Base-by-base conservation (phyloP, 2,329 filamentous ascomycete genomes). In the Eutypella sp. region DNA sequence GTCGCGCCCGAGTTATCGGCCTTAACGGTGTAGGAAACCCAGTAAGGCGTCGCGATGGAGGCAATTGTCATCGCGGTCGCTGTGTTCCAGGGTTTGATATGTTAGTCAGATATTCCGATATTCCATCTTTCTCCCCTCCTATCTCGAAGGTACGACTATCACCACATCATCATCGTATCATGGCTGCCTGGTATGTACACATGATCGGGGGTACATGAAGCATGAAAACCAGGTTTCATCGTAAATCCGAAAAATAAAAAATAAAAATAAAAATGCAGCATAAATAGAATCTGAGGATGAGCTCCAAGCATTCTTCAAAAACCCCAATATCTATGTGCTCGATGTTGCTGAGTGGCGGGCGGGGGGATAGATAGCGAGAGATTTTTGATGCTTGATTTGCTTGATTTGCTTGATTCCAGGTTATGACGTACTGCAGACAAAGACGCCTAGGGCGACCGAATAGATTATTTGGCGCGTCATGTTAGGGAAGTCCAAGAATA, bases 1-100 rank as follows among this genome's bases (percentile, higher is more conserved):
- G 63, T 70, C 47, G 69, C 67, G 59, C 73, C 72, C 29, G 67
- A 60, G 40, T 59, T 60, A 42, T 72, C 66, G 16, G 72, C 71
- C 7, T 71, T 72, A 36, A 81, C 77, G 37, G 75, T 69, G 63
- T 80, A 89, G 45, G 76, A 75, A 42, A 90, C 71, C 87, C 88
- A 93, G 65, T 80, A 72, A 15, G 87, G 85, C 40, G 85, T 73
- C 49, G 80, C 69, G 55, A 89, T 85, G 45, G 85, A 79, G 34
- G 79, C 74, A 44, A 91, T 72, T 20, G 85, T 87, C 75, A 90
- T 80, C 50, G 76, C 76, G 24, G 83, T 87, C 47, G 84, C 86
- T 89, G 61, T 34, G 7, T 42, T 41, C 33, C 23, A 44, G 41
- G 42, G 40, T 43, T 40, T 39, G 36, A 44, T 44, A 20, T 46